Percentiles rank a stretch among this genome's conserved stretches.
Conservation (phyloP, 2,329 filamentous ascomycete species). For the Sclerotinia minor region DNA sequence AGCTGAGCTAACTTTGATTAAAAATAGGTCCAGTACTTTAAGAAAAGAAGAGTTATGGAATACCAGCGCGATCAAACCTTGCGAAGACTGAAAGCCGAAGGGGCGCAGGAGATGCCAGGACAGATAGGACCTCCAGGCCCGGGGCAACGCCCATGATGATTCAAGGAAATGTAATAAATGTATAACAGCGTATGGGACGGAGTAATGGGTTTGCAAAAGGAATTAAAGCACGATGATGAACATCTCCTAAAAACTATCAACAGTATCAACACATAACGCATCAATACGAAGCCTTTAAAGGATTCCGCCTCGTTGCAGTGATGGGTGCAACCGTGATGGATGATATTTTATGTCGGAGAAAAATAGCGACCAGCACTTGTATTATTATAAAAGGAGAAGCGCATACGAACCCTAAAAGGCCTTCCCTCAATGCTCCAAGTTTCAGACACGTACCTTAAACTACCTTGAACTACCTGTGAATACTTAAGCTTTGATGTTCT, state of each 20-base stretch:
- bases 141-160: conserved; percentile 24
- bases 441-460: conserved; percentile 4
- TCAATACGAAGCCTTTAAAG: neutral
- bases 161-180: conserved; percentile 2
- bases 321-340: neutral
- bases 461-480: neutral
- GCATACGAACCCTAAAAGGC: neutral
- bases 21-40: conserved; percentile 87
- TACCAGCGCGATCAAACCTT: conserved; percentile 79
- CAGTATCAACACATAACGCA: neutral
- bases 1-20: conserved; percentile 7
- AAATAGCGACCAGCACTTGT: no score
- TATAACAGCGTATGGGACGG: conserved; percentile 13
- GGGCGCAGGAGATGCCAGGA: conserved; percentile 60
- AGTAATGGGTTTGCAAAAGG: neutral
- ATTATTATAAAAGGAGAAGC: neutral
- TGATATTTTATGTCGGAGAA: no score
- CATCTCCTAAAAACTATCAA: neutral
- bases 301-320: neutral
- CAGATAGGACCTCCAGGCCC: conserved; percentile 30
- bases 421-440: neutral
- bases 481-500: neutral
- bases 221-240: conserved; percentile 1
- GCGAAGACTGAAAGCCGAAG: conserved; percentile 71
- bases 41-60: conserved; percentile 92